A percentile compares a stretch with the other conserved stretches of the same genome.
Evolutionary conservation across 148 eudicot genomes (phyloP).

Genomic region (Dianthus caryophyllus): DNA sequence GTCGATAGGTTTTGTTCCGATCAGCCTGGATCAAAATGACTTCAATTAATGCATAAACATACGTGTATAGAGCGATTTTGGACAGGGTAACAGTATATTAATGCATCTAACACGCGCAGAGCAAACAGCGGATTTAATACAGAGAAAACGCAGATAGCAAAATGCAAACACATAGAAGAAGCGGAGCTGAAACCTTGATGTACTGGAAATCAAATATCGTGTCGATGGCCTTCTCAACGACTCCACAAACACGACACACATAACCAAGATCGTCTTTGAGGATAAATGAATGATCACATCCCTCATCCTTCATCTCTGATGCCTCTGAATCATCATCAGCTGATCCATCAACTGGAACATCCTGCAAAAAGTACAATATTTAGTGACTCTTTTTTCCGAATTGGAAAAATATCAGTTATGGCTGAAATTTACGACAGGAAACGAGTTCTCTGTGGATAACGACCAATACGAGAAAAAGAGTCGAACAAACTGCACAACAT

Average conservation of each 20-base stretch:
- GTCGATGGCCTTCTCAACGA: conserved; percentile 69
- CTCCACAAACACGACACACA: conserved; percentile 94
- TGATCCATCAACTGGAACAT: conserved; percentile 37
- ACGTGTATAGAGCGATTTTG: background rate
- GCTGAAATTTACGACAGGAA: background rate
- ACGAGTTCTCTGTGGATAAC: background rate
- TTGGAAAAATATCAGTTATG: background rate
- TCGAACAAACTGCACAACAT: background rate
- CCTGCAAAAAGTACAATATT: conserved; percentile 36
- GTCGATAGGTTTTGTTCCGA: conserved; percentile 48
- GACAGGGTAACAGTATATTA: background rate
- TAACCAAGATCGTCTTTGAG: conserved; percentile 87
- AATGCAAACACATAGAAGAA: background rate
- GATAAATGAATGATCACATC: conserved; percentile 78
- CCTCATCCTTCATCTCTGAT: conserved; percentile 46
- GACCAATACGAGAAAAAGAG: background rate
- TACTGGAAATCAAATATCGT: conserved; percentile 80
- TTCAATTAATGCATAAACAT: background rate
- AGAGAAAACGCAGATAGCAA: background rate
- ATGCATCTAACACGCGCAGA: no score
- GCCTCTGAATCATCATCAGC: conserved; percentile 33
- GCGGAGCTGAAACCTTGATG: conserved; percentile 35
- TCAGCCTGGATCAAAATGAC: conserved; percentile 37
- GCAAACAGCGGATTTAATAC: background rate
- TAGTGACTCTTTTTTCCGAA: background rate